Conservation (phyloP, 805 yeast genomes). For the Wickerhamiella kazuoi region DNA sequence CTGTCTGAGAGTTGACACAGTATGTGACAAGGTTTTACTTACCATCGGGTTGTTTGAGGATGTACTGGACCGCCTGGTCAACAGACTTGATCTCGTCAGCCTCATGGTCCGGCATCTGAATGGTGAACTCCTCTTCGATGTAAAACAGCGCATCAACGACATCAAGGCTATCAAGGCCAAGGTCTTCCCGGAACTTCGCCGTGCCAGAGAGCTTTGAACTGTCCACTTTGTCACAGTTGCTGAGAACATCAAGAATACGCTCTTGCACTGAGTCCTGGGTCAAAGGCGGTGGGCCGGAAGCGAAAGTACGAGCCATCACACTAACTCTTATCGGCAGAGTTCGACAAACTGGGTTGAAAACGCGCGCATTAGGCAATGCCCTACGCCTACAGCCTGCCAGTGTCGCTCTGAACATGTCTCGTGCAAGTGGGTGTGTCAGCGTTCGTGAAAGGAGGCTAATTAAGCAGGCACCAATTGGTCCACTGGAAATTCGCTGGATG, state of each 20-base stretch:
- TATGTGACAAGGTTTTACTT: no score
- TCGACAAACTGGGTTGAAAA: not conserved
- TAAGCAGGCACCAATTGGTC: not conserved
- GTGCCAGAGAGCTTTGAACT: constrained; percentile 23
- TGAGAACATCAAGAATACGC: constrained; percentile 63
- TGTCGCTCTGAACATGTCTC: not conserved
- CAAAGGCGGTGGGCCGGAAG: constrained; percentile 34
- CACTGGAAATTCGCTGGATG: no score
- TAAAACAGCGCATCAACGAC: constrained; percentile 91
- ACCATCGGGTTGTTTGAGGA: constrained; percentile 34
- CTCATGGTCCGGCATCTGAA: constrained; percentile 34
- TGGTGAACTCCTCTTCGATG: constrained; percentile 68
- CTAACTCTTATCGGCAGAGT: not conserved
- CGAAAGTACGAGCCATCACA: not conserved
- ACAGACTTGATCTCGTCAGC: constrained; percentile 87
- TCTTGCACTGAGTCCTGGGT: constrained; percentile 62
- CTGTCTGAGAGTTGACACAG: no score
- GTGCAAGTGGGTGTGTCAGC: not conserved
- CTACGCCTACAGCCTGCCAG: not conserved
- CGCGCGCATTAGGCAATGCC: not conserved
- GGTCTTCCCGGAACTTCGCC: constrained; percentile 31
- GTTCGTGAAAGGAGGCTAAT: no score
- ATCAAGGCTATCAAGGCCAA: constrained; percentile 80
- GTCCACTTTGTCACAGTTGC: constrained; percentile 40
- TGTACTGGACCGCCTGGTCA: constrained; percentile 78